These are phyloP conservation scores for Monosporascus cannonballus DNA, from an alignment of 2,329 filamentous ascomycete species.

Conservation along the genomic window DNA sequence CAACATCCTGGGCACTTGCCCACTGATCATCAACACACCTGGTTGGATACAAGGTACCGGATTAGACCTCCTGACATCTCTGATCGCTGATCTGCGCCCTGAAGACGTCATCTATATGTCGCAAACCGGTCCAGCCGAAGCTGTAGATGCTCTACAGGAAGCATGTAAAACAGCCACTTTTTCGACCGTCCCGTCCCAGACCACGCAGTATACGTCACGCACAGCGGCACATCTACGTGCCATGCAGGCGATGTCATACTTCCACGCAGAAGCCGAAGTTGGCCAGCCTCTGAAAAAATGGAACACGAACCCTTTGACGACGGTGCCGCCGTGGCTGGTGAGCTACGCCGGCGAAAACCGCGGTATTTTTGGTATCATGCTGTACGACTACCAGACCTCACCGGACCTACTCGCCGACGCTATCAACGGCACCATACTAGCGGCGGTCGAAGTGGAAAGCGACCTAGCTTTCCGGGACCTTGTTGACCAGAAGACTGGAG, in stretches of 20 bases:
- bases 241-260: constrained; percentile 79
- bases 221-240: constrained; percentile 60
- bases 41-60: constrained; percentile 70
- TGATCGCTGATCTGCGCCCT: constrained; percentile 49
- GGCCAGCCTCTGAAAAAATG: constrained; percentile 33
- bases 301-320: constrained; percentile 49
- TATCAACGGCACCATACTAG: constrained; percentile 65
- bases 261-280: constrained; percentile 44
- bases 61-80: constrained; percentile 53
- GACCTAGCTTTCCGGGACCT: constrained; percentile 38
- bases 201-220: constrained; percentile 47
- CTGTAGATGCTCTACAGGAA: constrained; percentile 45
- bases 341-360: constrained; percentile 44
- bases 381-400: constrained; percentile 59
- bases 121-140: constrained; percentile 52
- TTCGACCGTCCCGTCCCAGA: constrained; percentile 52
- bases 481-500: constrained; percentile 3
- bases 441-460: constrained; percentile 57
- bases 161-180: constrained; percentile 37
- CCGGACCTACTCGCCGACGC: constrained; percentile 54
- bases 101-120: constrained; percentile 65
- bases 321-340: constrained; percentile 55
- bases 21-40: constrained; percentile 67
- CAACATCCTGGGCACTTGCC: constrained; percentile 36
- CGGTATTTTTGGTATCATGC: constrained; percentile 60